A percentile compares a stretch with the other conserved stretches of the same genome.
Conservation (phyloP, 2,329 filamentous ascomycete genomes). For the Orbilia javanica region DNA sequence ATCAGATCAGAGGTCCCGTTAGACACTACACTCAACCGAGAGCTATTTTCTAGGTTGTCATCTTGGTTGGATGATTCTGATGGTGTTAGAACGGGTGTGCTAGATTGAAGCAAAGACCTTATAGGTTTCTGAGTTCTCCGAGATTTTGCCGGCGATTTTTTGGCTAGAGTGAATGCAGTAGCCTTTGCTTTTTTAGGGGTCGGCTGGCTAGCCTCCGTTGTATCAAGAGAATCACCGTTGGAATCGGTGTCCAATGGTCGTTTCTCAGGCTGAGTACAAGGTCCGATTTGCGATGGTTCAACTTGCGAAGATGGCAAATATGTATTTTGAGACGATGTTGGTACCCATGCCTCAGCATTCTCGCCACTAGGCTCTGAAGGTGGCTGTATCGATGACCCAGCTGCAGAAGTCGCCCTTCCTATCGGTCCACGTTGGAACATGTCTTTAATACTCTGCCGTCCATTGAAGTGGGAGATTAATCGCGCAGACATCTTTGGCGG, state of each 20-base stretch:
- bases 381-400: constrained; percentile 44
- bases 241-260: background rate
- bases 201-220: constrained; percentile 12
- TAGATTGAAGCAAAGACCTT: constrained; percentile 28
- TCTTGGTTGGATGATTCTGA: background rate
- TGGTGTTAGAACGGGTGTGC: background rate
- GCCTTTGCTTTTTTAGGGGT: constrained; percentile 45
- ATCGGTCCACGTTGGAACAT: constrained; percentile 76
- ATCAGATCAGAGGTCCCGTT: background rate
- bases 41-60: constrained; percentile 5
- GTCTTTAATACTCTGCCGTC: constrained; percentile 85
- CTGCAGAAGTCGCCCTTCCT: constrained; percentile 68
- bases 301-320: constrained; percentile 66
- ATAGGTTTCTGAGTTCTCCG: constrained; percentile 6
- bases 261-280: too few species aligned
- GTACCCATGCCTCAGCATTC: constrained; percentile 60
- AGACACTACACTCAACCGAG: constrained; percentile 18
- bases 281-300: constrained; percentile 68
- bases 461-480: constrained; percentile 87
- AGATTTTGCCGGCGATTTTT: constrained; percentile 3
- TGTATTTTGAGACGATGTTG: constrained; percentile 32
- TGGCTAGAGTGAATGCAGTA: background rate
- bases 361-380: constrained; percentile 47
- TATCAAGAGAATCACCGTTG: background rate
- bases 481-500: constrained; percentile 81